Conservation (phyloP, 257 asterid species). For the Orobanche coerulescens region DNA sequence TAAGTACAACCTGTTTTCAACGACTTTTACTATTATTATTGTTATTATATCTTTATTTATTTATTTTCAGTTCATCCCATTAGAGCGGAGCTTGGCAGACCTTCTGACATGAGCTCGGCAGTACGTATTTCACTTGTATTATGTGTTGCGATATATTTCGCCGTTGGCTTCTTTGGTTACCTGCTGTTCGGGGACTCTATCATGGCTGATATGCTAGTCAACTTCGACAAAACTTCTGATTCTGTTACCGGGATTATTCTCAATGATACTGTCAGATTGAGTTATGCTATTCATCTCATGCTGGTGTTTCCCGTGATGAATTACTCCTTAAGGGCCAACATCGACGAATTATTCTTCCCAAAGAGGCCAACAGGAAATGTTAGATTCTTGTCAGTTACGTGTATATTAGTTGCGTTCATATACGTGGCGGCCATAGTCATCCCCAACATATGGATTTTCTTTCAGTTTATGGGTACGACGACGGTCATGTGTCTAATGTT, state of each 20-base stretch:
- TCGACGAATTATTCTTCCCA: constrained; percentile 73
- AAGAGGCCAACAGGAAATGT: constrained; percentile 39
- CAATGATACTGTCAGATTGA: constrained; percentile 61
- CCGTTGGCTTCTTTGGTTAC: constrained; percentile 94
- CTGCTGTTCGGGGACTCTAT: constrained; percentile 87
- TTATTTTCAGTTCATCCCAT: constrained; percentile 79
- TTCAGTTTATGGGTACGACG: constrained; percentile 92
- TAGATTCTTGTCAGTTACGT: constrained; percentile 55
- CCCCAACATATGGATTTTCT: constrained; percentile 93
- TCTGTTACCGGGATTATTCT: constrained; percentile 38
- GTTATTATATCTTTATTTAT: not conserved
- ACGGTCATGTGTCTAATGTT: constrained; percentile 91
- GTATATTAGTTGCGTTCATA: constrained; percentile 43
- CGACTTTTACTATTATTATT: too few species aligned
- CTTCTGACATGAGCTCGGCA: constrained; percentile 82
- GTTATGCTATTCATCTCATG: constrained; percentile 95
- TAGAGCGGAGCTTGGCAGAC: constrained; percentile 90
- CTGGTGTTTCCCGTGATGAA: constrained; percentile 97
- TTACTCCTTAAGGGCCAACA: constrained; percentile 73
- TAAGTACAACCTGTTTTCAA: too few species aligned
- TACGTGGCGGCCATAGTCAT: constrained; percentile 66
- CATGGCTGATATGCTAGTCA: constrained; percentile 93
- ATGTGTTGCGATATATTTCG: constrained; percentile 63
- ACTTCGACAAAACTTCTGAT: constrained; percentile 62
- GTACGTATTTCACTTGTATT: constrained; percentile 60